Evolutionary conservation across 1,284 basidiomycete species (phyloP).

Genomic region (Boletus nobilissimus): DNA sequence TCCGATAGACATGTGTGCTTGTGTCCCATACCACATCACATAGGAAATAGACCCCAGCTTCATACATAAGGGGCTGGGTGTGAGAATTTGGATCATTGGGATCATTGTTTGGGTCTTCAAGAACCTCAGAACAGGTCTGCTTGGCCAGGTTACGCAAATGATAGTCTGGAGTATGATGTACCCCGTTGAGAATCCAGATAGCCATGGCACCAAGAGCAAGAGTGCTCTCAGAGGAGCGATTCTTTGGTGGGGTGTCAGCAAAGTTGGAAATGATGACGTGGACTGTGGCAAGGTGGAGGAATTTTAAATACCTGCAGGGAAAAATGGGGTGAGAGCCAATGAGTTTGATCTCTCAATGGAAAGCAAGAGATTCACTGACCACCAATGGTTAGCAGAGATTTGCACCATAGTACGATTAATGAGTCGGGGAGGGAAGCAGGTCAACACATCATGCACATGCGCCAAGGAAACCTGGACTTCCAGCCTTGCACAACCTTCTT

Average conservation of each 20-base stretch:
- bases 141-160: background rate
- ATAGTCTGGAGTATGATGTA: background rate
- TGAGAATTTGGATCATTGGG: background rate
- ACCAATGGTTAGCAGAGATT: slow-evolving; percentile 14
- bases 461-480: background rate
- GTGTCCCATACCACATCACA: background rate
- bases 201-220: slow-evolving; percentile 13
- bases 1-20: background rate
- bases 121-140: background rate
- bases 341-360: background rate
- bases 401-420: slow-evolving; percentile 10
- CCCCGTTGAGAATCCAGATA: slow-evolving; percentile 23
- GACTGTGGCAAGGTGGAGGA: background rate
- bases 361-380: slow-evolving; percentile 13
- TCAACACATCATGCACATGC: background rate
- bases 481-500: background rate
- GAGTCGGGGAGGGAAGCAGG: background rate
- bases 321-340: background rate
- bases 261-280: background rate
- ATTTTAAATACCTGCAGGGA: slow-evolving; percentile 29
- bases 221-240: background rate
- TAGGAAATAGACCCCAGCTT: background rate
- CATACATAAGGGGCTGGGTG: background rate
- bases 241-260: rapidly evolving
- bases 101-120: background rate